Evolutionary conservation across 2,329 filamentous ascomycete genomes (phyloP).

Genomic region (Thelonectria blattea): DNA sequence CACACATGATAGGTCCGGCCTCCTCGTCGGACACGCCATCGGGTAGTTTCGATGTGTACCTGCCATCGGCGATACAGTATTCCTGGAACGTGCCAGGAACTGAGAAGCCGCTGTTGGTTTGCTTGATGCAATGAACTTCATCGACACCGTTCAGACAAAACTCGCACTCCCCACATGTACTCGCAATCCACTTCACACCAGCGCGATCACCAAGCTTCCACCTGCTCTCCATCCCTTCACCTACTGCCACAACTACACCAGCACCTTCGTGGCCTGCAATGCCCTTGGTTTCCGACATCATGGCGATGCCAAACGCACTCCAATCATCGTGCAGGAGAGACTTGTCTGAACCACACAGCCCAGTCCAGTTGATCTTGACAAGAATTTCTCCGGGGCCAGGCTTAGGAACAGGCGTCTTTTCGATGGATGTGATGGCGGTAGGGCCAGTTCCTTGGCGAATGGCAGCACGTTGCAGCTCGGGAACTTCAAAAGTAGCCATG

Average conservation of each 20-base stretch:
- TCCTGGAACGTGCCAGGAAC: slow-evolving; percentile 90
- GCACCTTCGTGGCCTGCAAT: slow-evolving; percentile 78
- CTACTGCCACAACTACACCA: slow-evolving; percentile 80
- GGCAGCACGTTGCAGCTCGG: slow-evolving; percentile 29
- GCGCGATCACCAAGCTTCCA: slow-evolving; percentile 77
- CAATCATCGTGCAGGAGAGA: slow-evolving; percentile 36
- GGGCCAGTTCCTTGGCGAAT: slow-evolving; percentile 31
- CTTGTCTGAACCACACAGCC: slow-evolving; percentile 36
- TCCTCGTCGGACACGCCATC: slow-evolving; percentile 75
- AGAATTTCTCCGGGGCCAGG: slow-evolving; percentile 33
- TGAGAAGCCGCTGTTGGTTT: slow-evolving; percentile 82
- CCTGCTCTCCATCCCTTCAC: slow-evolving; percentile 74
- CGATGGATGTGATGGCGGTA: slow-evolving; percentile 21
- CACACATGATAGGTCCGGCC: slow-evolving; percentile 78
- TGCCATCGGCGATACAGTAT: slow-evolving; percentile 82
- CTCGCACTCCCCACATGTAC: slow-evolving; percentile 77
- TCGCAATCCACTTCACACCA: slow-evolving; percentile 90
- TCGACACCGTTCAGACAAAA: slow-evolving; percentile 76
- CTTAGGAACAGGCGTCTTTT: slow-evolving; percentile 27
- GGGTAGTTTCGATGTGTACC: slow-evolving; percentile 78
- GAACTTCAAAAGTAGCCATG: slow-evolving; percentile 28
- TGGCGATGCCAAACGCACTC: slow-evolving; percentile 30
- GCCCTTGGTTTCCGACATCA: slow-evolving; percentile 24
- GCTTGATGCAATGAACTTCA: slow-evolving; percentile 78
- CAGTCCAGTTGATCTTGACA: slow-evolving; percentile 34